Evolutionary conservation across 1,284 basidiomycete genomes (phyloP), one percentile per base, ranked within the genome.

Genomic region (Anthracocystis walkeri): DNA sequence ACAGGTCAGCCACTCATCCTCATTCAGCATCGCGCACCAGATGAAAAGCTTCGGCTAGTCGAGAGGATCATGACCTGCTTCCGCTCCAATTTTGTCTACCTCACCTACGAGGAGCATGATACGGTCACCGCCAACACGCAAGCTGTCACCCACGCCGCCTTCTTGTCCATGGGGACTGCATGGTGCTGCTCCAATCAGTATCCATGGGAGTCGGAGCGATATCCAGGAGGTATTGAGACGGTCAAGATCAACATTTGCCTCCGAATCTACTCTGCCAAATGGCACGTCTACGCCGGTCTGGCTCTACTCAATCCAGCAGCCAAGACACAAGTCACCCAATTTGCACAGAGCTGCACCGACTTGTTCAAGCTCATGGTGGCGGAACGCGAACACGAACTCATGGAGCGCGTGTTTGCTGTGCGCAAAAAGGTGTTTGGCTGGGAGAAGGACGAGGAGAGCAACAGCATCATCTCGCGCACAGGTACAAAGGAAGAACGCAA

Each of bases 281-380:
- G 95, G 95, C 97, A 99, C 87, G 96, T 99, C 79, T 99, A 99
- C 85, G 97, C 97, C 27, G 97, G 96, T 3, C 90, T 99, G 14
- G 96, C 97, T 0, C 93, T 99, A 81, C 90, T 98, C 73, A 99
- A 99, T 86, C 96, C 97, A 1, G 91, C 90, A n/a, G 96, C 97
- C 0, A 90, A 90, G 57, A 86, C 89, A 2, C 95, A 97, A 86
- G 97, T 99, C 74, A 89, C 82, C 92, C 97, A 85, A 56, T 99
- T 91, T 81, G 92, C 95, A 2, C 89, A 90, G 71, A 93, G 91
- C 80, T 90, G 90, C 7, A 93, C 93, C 5, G 94, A 93, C 67
- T 88, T 99, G 42, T 99, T 94, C 89, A 98, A 97, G 86, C 88
- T 99, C 80, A 98, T 99, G 94, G 88, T 98, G 33, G 89, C 90